Percentiles rank a stretch among this genome's conserved stretches.
phyloP scores from a whole-genome alignment of 75 land plant genomes.

The Selaginella moellendorffii region DNA sequence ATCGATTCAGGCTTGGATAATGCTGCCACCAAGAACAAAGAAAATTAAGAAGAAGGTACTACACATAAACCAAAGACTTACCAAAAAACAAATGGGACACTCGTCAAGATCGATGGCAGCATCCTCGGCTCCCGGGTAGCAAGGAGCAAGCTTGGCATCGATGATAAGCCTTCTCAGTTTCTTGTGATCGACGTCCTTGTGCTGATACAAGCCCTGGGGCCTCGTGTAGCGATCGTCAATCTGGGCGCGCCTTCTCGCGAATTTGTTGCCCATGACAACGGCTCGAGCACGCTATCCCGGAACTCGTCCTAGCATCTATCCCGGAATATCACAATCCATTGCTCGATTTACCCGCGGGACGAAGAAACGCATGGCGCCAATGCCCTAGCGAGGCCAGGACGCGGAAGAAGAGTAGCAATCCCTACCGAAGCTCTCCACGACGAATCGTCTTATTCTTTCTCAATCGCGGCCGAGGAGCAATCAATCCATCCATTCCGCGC shows the following conservation, averaged over 20 bases:
- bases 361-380: no score
- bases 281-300: background rate
- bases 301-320: no score
- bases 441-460: no score
- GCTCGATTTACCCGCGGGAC: no score
- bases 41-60: background rate
- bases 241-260: slow-evolving; percentile 42
- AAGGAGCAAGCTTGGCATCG: slow-evolving; percentile 77
- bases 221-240: slow-evolving; percentile 73
- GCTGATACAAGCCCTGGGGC: slow-evolving; percentile 66
- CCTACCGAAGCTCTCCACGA: no score
- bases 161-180: slow-evolving; percentile 83
- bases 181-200: slow-evolving; percentile 64
- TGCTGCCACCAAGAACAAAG: slow-evolving; percentile 29
- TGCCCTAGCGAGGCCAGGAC: no score
- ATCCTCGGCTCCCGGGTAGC: slow-evolving; percentile 76
- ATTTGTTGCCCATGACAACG: slow-evolving; percentile 57
- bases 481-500: no score
- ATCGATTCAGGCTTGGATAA: slow-evolving; percentile 88
- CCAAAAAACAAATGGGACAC: slow-evolving; percentile 95
- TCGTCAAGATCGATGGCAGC: slow-evolving; percentile 59
- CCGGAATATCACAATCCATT: no score
- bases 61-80: slow-evolving; percentile 7
- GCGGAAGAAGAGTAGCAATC: no score
- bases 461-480: no score